Percentiles rank a stretch among this genome's conserved stretches.
phyloP scores from a whole-genome alignment of 805 yeast species.

The Candida tammaniensis region DNA sequence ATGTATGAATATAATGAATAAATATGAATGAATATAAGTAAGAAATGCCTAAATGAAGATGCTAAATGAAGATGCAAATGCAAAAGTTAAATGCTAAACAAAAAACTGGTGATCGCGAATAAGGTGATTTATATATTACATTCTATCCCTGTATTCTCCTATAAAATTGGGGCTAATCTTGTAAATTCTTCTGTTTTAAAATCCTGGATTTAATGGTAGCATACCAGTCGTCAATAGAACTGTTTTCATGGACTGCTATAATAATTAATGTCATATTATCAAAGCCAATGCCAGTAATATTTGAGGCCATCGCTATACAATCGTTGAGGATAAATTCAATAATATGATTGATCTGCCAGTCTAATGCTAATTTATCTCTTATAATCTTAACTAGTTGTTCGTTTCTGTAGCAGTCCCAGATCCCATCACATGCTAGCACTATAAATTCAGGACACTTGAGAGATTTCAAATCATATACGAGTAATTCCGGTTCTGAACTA shows the following conservation, averaged over 20 bases:
- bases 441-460: conserved; percentile 32
- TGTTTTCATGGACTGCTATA: conserved; percentile 53
- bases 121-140: no score
- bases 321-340: conserved; percentile 59
- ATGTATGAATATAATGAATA: not conserved
- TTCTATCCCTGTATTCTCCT: not conserved
- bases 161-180: not conserved
- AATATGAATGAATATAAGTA: not conserved
- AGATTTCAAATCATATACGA: conserved; percentile 31
- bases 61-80: not conserved
- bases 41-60: not conserved
- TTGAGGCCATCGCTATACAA: conserved; percentile 68
- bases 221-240: conserved; percentile 56
- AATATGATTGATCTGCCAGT: conserved; percentile 57
- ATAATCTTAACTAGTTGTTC: conserved; percentile 51
- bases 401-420: conserved; percentile 53
- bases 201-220: conserved; percentile 44
- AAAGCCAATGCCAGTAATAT: conserved; percentile 74
- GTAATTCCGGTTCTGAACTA: conserved; percentile 41
- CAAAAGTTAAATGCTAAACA: not conserved
- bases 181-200: conserved; percentile 19
- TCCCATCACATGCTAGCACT: conserved; percentile 45
- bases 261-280: conserved; percentile 81
- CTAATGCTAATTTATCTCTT: conserved; percentile 55
- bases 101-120: no score